Base-by-base conservation (phyloP, 2,329 filamentous ascomycete species). In the Aspergillus ochraceoroseus region DNA sequence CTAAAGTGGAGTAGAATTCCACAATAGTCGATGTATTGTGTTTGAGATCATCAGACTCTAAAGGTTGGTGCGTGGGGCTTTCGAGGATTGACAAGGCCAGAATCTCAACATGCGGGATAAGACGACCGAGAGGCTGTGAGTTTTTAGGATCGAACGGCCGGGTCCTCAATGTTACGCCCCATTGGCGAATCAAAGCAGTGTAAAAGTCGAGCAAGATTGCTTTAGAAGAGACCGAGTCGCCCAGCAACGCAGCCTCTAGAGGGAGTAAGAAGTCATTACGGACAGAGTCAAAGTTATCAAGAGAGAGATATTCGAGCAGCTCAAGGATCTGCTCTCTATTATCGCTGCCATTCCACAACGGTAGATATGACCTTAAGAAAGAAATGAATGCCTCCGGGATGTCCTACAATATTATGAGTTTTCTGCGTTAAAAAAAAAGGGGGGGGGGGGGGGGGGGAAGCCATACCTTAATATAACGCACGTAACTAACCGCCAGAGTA, bases 1-100 rank as follows among this genome's bases (percentile, higher is more conserved):
- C 74, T 4, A 79, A 71, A 38, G 75, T 68, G 61, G 84, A 86
- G 63, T 90, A 88, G 57, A 81, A 79, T 22, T 85, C 72, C 11
- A 88, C 70, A 13, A 73, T 67, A 5, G 79, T 77, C 25, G 74
- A 64, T 2, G 74, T 71, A 2, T 66, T 47, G 17, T 64, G 54
- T 26, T 55, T 63, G 17, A 38, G 32, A n/a, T 48, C 34, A 2
- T 29, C 35, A n/a, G 41, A 36, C 3, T 27, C 20, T 4, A 47
- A 44, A 7, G 40, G 20, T 14, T 42, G 38, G 8, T 51, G 39
- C 19, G 52, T 3, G 58, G 36, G 71, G 71, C 62, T 55, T 43
- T 85, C 82, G 5, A 80, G 61, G 6, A 84, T 63, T 1, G 79
- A 76, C 2, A 83, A 69, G 28, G 74, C 67, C 12, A 87, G 71